Evolutionary conservation across 257 asterid species (phyloP), one percentile per base, ranked within the genome.

Genomic region (Fraxinus cuspidata): DNA sequence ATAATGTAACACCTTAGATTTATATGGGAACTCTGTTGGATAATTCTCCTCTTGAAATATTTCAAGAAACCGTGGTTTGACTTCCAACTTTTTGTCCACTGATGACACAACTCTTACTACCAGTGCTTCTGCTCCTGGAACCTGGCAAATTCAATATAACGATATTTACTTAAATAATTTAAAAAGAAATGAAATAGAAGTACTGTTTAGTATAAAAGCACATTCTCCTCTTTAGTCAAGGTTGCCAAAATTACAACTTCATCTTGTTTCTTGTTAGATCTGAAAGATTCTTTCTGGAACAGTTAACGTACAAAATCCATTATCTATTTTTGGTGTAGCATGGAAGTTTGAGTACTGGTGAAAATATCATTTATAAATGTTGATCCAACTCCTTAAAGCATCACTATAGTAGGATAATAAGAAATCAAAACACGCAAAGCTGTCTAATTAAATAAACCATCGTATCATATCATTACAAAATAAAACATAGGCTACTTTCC

Each of bases 71-170:
- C 96, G 90, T 79, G 96, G 86, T 75, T 95, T 95, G 31, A 95
- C 99, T 74, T 95, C 98, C 90, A 95, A 86, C 86, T 91, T 93
- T 85, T 95, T 95, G 93, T 93, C 97, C 85, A 93, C 98, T 35
- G 99, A 93, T 77, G 98, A 95, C 65, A 95, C 99, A 74, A 95
- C 96, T 86, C 99, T 84, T 29, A 95, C 88, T 79, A 93, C 97
- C 83, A 95, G 99, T 71, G 97, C 86, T 16, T 93, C 97, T 65
- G 94, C 99, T 84, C 97, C 98, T 8, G 98, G 96, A 79, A 95
- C 91, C 99, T 95, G 87, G 73, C 67, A 83, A 79, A 72, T 74
- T 31, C 69, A 70, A 78, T 19, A 21, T 12, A 37, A 12, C 19
- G 23, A 16, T 38, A 53, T 19, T n/a, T 53, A 53, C 64, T n/a